A percentile compares a stretch with the other conserved stretches of the same genome.
Conservation (phyloP, 176 grass and related monocot genomes). For the Elaeis guineensis region DNA sequence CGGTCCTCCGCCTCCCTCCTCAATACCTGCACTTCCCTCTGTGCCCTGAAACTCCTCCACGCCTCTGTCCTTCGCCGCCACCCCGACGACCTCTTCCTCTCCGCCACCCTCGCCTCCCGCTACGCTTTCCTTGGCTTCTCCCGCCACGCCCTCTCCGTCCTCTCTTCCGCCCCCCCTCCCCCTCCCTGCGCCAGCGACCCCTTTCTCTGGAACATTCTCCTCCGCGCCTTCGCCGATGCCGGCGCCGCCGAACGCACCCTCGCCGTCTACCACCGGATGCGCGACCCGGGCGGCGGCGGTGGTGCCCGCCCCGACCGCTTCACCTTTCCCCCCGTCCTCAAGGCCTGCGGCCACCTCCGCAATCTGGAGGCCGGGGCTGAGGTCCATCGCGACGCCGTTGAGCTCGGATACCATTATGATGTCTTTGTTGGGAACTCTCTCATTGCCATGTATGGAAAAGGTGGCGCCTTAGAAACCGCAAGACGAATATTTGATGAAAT, state of each 20-base stretch:
- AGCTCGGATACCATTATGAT: conserved; percentile 5
- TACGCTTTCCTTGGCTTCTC: conserved; percentile 10
- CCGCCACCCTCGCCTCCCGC: conserved; percentile 7
- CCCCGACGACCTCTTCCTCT: conserved; percentile 8
- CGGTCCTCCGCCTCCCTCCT: too few relatives aligned
- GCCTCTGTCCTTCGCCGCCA: conserved; percentile 14
- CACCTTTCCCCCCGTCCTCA: conserved; percentile 22
- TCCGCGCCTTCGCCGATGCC: conserved; percentile 6
- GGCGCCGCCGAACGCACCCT: conserved; percentile 1
- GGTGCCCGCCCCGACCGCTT: conserved; percentile 8
- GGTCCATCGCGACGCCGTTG: conserved; percentile 1
- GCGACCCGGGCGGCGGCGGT: neutral
- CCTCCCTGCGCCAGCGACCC: neutral
- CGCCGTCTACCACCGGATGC: conserved; percentile 17
- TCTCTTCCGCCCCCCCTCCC: conserved; percentile 17
- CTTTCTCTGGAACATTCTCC: conserved; percentile 16
- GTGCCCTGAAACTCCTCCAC: conserved; percentile 15
- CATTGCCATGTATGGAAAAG: conserved; percentile 19
- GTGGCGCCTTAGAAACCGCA: conserved; percentile 5
- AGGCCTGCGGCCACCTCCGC: conserved; percentile 15
- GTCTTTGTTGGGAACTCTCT: conserved; percentile 21
- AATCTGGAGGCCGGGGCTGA: conserved; percentile 6
- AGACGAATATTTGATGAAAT: conserved; percentile 19
- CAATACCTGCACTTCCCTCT: neutral
- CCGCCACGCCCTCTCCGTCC: conserved; percentile 10